Percentiles rank a stretch among this genome's conserved stretches.
These are phyloP conservation scores for Aureobasidium sp. DNA, from an alignment of 2,329 filamentous ascomycete genomes.

Conservation along the genomic window DNA sequence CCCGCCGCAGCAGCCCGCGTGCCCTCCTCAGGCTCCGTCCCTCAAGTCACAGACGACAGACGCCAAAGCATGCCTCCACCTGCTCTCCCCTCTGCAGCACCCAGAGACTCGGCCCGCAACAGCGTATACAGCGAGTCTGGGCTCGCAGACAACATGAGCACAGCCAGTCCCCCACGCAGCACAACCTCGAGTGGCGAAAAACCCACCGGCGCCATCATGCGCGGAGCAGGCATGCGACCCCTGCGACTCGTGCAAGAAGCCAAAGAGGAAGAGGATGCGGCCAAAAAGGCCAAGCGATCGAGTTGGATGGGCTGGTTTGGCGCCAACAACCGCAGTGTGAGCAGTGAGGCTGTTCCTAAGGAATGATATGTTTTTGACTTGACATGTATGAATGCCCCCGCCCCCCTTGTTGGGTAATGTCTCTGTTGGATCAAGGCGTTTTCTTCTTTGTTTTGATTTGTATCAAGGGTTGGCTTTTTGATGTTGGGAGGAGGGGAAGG, in stretches of 20 bases:
- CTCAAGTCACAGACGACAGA: slow-evolving; percentile 19
- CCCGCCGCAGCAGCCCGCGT: slow-evolving; percentile 40
- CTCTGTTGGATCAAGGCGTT: not conserved
- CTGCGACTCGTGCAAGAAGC: slow-evolving; percentile 78
- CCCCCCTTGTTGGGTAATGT: not conserved
- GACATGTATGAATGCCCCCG: not conserved
- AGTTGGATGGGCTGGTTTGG: slow-evolving; percentile 42
- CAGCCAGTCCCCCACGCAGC: slow-evolving; percentile 49
- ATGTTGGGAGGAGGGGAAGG: not conserved
- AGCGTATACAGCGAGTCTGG: slow-evolving; percentile 25
- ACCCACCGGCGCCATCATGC: slow-evolving; percentile 34
- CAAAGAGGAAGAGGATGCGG: slow-evolving; percentile 29
- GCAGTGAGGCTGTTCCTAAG: slow-evolving; percentile 1
- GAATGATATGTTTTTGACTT: not conserved
- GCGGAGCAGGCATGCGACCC: slow-evolving; percentile 66
- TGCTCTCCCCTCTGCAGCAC: not conserved
- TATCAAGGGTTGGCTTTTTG: not conserved
- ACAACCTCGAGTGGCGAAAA: slow-evolving; percentile 31
- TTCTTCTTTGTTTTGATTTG: not conserved
- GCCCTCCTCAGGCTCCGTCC: slow-evolving; percentile 42
- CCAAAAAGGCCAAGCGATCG: slow-evolving; percentile 35
- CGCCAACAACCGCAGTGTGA: not conserved
- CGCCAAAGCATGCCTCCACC: slow-evolving; percentile 8
- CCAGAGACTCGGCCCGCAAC: slow-evolving; percentile 23
- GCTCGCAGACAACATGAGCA: slow-evolving; percentile 19